phyloP scores from a whole-genome alignment of 306 rosid genomes.

The Cajanus cajan region DNA sequence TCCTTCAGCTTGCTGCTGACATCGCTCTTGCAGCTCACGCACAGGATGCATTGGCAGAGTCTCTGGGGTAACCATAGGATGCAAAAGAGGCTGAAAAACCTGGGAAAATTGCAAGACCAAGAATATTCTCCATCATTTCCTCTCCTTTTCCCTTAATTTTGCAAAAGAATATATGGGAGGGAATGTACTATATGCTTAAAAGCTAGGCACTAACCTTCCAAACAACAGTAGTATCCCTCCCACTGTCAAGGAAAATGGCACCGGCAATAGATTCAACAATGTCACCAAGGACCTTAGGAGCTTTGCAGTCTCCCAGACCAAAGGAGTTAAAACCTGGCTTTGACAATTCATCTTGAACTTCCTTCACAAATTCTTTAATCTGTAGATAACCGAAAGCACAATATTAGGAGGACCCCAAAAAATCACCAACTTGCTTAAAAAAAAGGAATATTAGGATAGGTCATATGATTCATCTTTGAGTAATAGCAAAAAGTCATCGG shows the following conservation, averaged over 20 bases:
- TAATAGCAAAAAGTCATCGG: neutral
- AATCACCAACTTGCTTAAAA: constrained; percentile 18
- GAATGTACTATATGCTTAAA: neutral
- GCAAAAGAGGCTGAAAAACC: constrained; percentile 94
- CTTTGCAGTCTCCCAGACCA: constrained; percentile 99
- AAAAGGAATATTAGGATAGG: neutral
- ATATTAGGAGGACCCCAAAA: constrained; percentile 10
- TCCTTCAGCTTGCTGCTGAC: constrained; percentile 99
- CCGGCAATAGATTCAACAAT: constrained; percentile 98
- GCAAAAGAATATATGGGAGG: neutral
- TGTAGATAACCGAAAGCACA: constrained; percentile 42
- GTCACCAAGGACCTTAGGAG: constrained; percentile 99
- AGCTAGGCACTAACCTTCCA: constrained; percentile 63
- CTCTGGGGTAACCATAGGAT: constrained; percentile 99
- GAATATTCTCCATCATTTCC: constrained; percentile 3
- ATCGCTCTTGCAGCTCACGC: constrained; percentile 98
- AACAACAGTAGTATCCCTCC: constrained; percentile 67
- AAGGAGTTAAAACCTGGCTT: constrained; percentile 97
- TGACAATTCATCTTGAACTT: constrained; percentile 72
- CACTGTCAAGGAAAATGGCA: constrained; percentile 89
- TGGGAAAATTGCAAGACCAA: constrained; percentile 30
- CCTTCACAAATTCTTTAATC: constrained; percentile 96
- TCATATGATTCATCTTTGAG: constrained; percentile 9
- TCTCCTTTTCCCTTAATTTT: constrained; percentile 3
- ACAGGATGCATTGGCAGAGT: constrained; percentile 99